Base-by-base conservation (phyloP, 192 early-diverging fungal genomes). In the Coemansia sp. region DNA sequence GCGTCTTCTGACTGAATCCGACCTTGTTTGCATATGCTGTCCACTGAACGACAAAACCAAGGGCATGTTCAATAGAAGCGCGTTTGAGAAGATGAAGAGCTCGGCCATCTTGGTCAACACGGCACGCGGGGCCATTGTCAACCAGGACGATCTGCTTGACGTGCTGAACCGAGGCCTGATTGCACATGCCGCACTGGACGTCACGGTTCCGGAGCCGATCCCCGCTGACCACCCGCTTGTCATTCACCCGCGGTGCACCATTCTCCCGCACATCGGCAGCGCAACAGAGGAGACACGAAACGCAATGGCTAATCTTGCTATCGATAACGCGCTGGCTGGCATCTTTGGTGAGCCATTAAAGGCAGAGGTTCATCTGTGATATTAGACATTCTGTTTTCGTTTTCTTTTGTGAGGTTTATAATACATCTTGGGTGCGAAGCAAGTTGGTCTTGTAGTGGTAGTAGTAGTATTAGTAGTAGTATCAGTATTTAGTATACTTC, bases 251-350 rank as follows among this genome's bases (percentile, higher is more conserved):
- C 85, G 85, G n/a, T 89, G 86, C 52, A 79, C 82, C 5, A 83
- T 96, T 0, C 67, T 96, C 37, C 94, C 94, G n/a, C 94, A 96
- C 61, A 89, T 95, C 58, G 91, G 89, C 25, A 90, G 87, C 62
- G 91, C 89, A 3, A 94, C 94, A 0, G 71, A 89, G 46, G 93
- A 96, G 66, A 90, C 94, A 1, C 78, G 94, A 23, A 90, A 91
- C 30, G 85, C 86, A 21, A 95, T 93, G 93, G 89, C 82, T 13
- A 81, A 85, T 33, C 79, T 93, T 43, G 87, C 89, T 18, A 79
- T 94, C 16, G 88, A 91, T 55, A 93, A 94, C 61, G 83, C 86
- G 7, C 58, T 91, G 39, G 80, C 82, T 26, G 91, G 87, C 0
- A 69, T 92, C 8, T 59, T 76, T n/a, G 86, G 76, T 13, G 51